Evolutionary conservation across 1,139 yeast genomes (phyloP).

Genomic region (Suhomyces maxii): DNA sequence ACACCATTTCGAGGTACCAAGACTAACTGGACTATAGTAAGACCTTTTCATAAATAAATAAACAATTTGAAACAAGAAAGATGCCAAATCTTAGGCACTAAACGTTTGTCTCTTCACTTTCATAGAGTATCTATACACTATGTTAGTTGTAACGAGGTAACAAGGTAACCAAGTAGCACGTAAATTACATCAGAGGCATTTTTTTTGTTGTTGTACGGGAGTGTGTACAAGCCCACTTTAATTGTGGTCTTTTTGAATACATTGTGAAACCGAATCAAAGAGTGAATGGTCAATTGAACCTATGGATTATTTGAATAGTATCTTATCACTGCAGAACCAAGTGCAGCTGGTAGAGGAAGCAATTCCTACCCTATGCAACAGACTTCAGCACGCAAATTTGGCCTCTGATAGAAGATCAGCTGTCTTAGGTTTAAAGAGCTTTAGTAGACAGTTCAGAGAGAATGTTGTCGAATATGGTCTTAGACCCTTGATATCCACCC

Average conservation of each 20-base stretch:
- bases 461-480: conserved; percentile 87
- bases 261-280: neutral
- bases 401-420: conserved; percentile 91
- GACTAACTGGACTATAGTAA: too few species aligned
- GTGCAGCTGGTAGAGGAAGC: conserved; percentile 76
- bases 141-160: neutral
- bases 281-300: neutral
- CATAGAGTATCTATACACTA: too few species aligned
- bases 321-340: conserved; percentile 33
- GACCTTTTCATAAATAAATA: too few species aligned
- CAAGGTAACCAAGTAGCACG: too few species aligned
- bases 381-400: conserved; percentile 79
- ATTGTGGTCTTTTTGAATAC: conserved; percentile 1
- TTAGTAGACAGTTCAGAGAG: conserved; percentile 87
- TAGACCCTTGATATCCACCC: conserved; percentile 67
- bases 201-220: neutral
- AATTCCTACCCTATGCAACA: conserved; percentile 83
- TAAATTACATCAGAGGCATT: neutral
- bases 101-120: too few species aligned
- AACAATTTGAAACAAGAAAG: too few species aligned
- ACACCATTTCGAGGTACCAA: conserved; percentile 1
- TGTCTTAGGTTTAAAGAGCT: conserved; percentile 83
- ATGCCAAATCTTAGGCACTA: too few species aligned
- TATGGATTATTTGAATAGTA: conserved; percentile 45
- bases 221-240: neutral